Base-by-base conservation (phyloP, 1,139 yeast genomes). In the Blastobotrys ciferrii region DNA sequence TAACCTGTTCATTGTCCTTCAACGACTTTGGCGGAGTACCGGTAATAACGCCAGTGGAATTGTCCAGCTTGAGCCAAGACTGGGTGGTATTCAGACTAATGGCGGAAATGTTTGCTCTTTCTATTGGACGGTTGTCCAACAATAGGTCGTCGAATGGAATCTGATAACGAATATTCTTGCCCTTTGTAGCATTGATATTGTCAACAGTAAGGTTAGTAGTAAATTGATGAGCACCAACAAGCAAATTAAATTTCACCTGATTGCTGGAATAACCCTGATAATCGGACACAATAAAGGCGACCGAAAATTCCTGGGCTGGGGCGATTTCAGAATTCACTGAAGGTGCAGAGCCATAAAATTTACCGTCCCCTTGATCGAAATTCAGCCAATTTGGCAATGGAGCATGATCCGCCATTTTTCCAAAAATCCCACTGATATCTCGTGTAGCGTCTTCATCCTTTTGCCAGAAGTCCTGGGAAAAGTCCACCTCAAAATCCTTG, bases 331-430 rank as follows among this genome's bases (percentile, higher is more conserved):
- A 86, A 57, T 86, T 84, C 28, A 87, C 87, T 6, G 84, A 72
- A 2, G 99, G 99, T 0, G 96, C 92, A 1, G 83, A 82, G 36
- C 99, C 99, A 36, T 81, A 74, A 64, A 89, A 91, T n/a, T 85
- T 76, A 54, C 87, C 68, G 2, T 67, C 53, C 47, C 71, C 73
- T 37, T 73, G 70, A 7, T 82, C 64, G 62, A 91, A 92, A 49
- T 69, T 66, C 47, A 89, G 71, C 98, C 98, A 92, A 60, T 80
- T 83, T 20, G 99, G 98, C 47, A 92, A 74, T 1, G 98, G 94
- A 1, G 96, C 78, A 62, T 92, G 80, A 63, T 87, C 87, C 17
- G 75, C 71, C 15, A 92, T 80, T 55, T 87, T 77, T n/a, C 96
- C 96, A 61, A 87, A 86, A 68, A 84, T 88, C n/a, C 84, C 82